Conservation (phyloP, 176 grass and related monocot species). For the Rhynchospora tenuis region DNA sequence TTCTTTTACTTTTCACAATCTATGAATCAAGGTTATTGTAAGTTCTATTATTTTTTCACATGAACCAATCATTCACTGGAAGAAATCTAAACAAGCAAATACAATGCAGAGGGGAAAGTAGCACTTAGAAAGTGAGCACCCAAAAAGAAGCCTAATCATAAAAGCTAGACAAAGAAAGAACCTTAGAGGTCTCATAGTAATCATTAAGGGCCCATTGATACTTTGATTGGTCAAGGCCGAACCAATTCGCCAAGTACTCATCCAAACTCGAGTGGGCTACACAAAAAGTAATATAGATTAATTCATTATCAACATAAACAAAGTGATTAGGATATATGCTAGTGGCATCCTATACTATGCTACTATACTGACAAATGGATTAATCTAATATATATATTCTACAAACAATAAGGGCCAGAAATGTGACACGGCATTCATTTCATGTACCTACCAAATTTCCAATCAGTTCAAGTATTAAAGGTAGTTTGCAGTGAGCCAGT, state of each 20-base stretch:
- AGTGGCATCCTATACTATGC: background rate
- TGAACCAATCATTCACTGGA: conserved; percentile 11
- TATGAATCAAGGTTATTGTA: background rate
- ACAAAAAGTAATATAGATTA: background rate
- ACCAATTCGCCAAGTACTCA: conserved; percentile 81
- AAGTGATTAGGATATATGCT: background rate
- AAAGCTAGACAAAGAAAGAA: conserved; percentile 22
- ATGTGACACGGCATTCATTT: background rate
- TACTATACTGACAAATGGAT: background rate
- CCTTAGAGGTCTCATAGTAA: conserved; percentile 90
- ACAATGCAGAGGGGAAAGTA: background rate
- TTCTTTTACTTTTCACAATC: background rate
- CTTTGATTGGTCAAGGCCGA: conserved; percentile 88
- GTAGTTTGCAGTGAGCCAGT: background rate
- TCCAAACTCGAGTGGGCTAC: conserved; percentile 43
- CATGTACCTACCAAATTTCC: conserved; percentile 12
- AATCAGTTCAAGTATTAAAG: background rate
- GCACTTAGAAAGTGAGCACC: conserved; percentile 13
- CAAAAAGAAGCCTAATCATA: conserved; percentile 16
- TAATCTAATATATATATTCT: background rate
- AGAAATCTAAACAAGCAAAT: conserved; percentile 19
- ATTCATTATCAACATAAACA: background rate
- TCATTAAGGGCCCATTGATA: conserved; percentile 96
- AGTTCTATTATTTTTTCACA: background rate
- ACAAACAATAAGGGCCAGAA: background rate